Evolutionary conservation across 148 eudicot genomes (phyloP).

Genomic region (Rhododendron mucronatum): DNA sequence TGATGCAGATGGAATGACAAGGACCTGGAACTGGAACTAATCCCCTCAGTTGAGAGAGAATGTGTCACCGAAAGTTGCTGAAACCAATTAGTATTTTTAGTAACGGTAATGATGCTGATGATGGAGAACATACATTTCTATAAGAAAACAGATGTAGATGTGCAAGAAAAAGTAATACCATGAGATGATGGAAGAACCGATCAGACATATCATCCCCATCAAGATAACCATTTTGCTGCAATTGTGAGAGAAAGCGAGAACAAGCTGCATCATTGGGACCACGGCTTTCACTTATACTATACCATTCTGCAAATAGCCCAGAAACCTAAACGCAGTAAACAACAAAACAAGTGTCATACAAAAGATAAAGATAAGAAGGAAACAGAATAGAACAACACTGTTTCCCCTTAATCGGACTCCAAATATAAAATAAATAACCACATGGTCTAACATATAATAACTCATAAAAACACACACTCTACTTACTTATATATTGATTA

Average conservation of each 20-base stretch:
- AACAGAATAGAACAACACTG: background rate
- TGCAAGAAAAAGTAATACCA: constrained; percentile 28
- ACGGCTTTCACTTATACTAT: constrained; percentile 57
- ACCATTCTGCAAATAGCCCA: constrained; percentile 76
- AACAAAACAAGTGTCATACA: background rate
- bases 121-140: background rate
- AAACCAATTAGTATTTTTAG: background rate
- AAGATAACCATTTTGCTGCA: constrained; percentile 72
- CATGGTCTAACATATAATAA: background rate
- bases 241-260: constrained; percentile 46
- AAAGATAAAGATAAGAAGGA: constrained; percentile 2
- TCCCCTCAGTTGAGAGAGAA: constrained; percentile 62
- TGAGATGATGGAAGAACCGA: constrained; percentile 65
- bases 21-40: constrained; percentile 23
- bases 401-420: background rate
- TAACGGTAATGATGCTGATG: background rate
- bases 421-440: background rate
- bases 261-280: constrained; percentile 58
- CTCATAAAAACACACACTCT: background rate
- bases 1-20: constrained; percentile 41
- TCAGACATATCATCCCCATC: constrained; percentile 80
- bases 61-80: constrained; percentile 88
- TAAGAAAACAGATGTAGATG: background rate
- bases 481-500: no score
- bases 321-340: constrained; percentile 39